Percentiles rank a stretch among this genome's conserved stretches.
These are phyloP conservation scores for Erodium moschatum DNA, from an alignment of 441 rosid species.

Conservation along the genomic window DNA sequence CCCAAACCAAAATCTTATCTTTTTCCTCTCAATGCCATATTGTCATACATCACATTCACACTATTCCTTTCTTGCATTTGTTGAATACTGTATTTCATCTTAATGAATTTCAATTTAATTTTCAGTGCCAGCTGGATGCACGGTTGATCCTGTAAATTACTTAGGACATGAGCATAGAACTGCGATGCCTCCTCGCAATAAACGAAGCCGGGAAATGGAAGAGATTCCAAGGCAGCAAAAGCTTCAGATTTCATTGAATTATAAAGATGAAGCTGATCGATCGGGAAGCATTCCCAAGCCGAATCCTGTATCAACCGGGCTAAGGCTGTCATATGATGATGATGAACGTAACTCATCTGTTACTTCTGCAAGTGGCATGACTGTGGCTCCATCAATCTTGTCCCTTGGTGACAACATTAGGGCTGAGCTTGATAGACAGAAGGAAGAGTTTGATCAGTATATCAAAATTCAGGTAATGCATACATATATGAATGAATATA, in stretches of 20 bases:
- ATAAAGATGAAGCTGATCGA: conserved; percentile 46
- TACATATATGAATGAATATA: too few relatives aligned
- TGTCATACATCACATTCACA: too few relatives aligned
- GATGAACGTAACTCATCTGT: conserved; percentile 68
- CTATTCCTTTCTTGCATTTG: too few relatives aligned
- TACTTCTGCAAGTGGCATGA: conserved; percentile 61
- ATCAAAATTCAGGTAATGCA: conserved; percentile 51
- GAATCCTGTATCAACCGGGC: conserved; percentile 62
- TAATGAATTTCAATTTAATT: neutral
- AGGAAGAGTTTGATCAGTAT: conserved; percentile 53
- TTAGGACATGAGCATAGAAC: conserved; percentile 43
- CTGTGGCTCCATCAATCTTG: conserved; percentile 41
- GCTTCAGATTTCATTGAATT: conserved; percentile 53
- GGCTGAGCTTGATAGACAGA: conserved; percentile 54
- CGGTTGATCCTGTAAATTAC: conserved; percentile 50
- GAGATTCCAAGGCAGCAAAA: conserved; percentile 47
- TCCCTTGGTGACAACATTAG: conserved; percentile 50
- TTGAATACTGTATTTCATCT: too few relatives aligned
- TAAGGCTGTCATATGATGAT: conserved; percentile 66
- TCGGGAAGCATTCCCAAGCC: conserved; percentile 38
- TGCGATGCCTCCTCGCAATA: conserved; percentile 40
- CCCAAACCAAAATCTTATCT: neutral
- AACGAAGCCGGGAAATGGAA: conserved; percentile 47
- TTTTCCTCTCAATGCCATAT: neutral
- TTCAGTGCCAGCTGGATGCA: conserved; percentile 52